Conservation (phyloP, 2,329 filamentous ascomycete species). For the Aureobasidium lini region DNA sequence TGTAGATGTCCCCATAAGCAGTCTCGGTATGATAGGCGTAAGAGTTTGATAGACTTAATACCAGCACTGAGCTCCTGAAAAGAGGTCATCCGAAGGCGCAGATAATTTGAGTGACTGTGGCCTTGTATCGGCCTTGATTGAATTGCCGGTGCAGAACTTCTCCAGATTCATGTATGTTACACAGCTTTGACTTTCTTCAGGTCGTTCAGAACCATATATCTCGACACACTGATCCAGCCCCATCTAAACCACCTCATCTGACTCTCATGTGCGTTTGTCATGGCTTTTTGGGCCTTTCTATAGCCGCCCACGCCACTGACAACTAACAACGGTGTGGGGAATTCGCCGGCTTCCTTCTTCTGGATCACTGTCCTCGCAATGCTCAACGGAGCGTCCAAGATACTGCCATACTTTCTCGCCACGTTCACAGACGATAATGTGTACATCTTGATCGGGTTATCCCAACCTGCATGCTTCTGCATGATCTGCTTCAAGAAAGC, state of each 20-base stretch:
- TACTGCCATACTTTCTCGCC: constrained; percentile 69
- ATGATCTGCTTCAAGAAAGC: constrained; percentile 62
- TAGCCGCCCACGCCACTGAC: constrained; percentile 59
- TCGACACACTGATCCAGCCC: constrained; percentile 83
- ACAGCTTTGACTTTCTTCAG: constrained; percentile 52
- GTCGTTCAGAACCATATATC: constrained; percentile 96
- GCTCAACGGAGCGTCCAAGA: constrained; percentile 70
- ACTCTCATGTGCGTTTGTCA: constrained; percentile 83
- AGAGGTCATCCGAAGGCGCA: too few relatives aligned
- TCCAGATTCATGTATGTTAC: not conserved
- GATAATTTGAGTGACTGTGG: too few relatives aligned
- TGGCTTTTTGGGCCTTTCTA: constrained; percentile 68
- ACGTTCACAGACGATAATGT: constrained; percentile 68
- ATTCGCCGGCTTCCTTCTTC: constrained; percentile 46
- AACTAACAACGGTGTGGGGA: constrained; percentile 56
- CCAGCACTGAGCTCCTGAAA: too few relatives aligned
- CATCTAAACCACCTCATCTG: constrained; percentile 99
- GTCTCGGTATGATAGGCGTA: too few relatives aligned
- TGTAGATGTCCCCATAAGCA: constrained; percentile 4
- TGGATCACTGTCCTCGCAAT: constrained; percentile 45
- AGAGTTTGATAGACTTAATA: too few relatives aligned
- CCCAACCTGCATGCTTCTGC: constrained; percentile 55
- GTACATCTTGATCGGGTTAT: constrained; percentile 74
- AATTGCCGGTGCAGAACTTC: too few relatives aligned
- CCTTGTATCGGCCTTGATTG: too few relatives aligned